These are phyloP conservation scores for Cerrena zonata DNA, from an alignment of 1,284 basidiomycete genomes.

Conservation along the genomic window DNA sequence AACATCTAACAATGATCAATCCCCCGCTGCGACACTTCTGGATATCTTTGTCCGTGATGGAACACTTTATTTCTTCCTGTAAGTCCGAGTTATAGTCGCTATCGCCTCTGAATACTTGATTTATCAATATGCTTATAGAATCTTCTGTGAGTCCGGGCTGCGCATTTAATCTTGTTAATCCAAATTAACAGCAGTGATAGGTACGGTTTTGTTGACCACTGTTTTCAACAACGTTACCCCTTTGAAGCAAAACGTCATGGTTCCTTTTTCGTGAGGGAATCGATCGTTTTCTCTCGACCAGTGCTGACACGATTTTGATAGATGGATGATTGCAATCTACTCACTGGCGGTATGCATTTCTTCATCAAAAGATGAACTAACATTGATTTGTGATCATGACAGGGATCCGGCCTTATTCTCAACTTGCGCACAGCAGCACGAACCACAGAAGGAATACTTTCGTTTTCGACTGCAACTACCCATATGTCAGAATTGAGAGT, in stretches of 20 bases:
- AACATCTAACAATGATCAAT: no score
- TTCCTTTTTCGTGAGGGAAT: no score
- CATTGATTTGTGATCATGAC: background rate
- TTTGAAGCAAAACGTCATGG: no score
- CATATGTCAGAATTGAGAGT: background rate
- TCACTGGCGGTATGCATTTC: background rate
- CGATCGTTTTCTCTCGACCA: no score
- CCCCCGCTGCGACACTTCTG: no score
- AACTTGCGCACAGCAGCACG: background rate
- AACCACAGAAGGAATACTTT: background rate
- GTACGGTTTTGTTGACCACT: background rate
- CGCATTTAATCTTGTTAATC: background rate
- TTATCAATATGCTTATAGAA: background rate
- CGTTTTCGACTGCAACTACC: background rate
- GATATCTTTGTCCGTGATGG: background rate
- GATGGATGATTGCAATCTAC: background rate
- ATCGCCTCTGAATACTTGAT: background rate
- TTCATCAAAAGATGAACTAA: no score
- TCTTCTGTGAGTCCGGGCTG: background rate
- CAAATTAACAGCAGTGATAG: background rate
- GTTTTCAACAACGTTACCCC: background rate
- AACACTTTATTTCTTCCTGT: background rate
- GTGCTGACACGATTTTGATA: no score
- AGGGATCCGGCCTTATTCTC: background rate
- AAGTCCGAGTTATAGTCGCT: background rate